Conservation (phyloP, 257 asterid species). For the Penstemon davidsonii region DNA sequence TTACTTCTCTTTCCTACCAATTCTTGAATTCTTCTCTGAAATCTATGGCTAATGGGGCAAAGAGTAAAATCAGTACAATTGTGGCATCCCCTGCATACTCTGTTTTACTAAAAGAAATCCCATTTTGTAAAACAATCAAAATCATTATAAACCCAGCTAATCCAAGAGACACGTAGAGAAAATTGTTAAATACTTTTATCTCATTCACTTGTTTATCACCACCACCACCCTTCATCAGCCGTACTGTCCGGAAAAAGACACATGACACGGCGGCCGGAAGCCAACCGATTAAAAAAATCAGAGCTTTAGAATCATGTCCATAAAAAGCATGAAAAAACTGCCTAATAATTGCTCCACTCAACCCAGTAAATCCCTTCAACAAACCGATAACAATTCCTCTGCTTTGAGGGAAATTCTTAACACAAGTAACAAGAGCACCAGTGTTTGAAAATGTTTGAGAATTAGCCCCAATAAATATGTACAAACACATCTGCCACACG, state of each 20-base stretch:
- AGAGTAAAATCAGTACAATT: constrained; percentile 35
- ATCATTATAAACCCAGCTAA: constrained; percentile 49
- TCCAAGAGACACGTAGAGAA: constrained; percentile 44
- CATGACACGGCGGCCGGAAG: constrained; percentile 45
- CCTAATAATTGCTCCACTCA: constrained; percentile 54
- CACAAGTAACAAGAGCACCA: constrained; percentile 50
- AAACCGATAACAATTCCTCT: constrained; percentile 51
- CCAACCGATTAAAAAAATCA: constrained; percentile 49
- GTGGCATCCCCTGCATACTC: constrained; percentile 33
- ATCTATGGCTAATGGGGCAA: constrained; percentile 40
- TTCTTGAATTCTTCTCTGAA: constrained; percentile 35
- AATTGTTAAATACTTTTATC: constrained; percentile 35
- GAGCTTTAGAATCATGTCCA: constrained; percentile 29
- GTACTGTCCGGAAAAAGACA: constrained; percentile 31
- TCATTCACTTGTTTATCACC: constrained; percentile 26
- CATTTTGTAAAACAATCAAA: constrained; percentile 37
- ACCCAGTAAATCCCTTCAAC: constrained; percentile 52
- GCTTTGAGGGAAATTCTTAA: constrained; percentile 51
- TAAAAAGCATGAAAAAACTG: constrained; percentile 48
- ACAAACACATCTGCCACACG: constrained; percentile 60
- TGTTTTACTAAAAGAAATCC: constrained; percentile 17
- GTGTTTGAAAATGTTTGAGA: constrained; percentile 63
- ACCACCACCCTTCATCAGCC: constrained; percentile 30
- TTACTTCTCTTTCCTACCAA: constrained; percentile 15
- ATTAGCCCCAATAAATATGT: constrained; percentile 56